Evolutionary conservation across 306 rosid genomes (phyloP), one percentile per base, ranked within the genome.

Genomic region (Vicia faba): DNA sequence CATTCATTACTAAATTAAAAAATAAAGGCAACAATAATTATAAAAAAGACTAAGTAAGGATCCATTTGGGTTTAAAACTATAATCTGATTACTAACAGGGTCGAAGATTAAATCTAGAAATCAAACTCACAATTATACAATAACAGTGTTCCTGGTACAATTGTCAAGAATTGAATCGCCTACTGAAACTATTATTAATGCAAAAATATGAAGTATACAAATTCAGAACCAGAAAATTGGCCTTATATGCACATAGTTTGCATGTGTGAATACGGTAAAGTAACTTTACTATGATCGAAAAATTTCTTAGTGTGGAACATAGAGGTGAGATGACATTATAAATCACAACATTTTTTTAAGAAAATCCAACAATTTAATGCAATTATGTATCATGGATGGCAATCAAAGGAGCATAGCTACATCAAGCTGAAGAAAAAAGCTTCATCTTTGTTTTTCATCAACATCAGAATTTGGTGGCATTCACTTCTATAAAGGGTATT

Each of bases 81-180:
- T 23, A 20, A 23, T 19, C 11, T 10, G n/a, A 58, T 58, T 53
- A 28, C 44, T 61, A 55, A 67, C 39, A 61, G 33, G 8, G 23
- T 33, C 49, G 14, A 72, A 53, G 46, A 8, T 51, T 49, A 20
- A 71, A 19, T 55, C 61, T 61, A 56, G 36, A 35, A 69, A 69
- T 29, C 43, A 20, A 67, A 36, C 15, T 51, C 38, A 18, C 20
- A 45, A 35, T 46, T 26, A 20, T 23, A 18, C 31, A 45, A 33
- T 46, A 43, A 14, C 15, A 51, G 3, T 5, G 11, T 20, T 35
- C 58, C 61, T 53, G 41, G 46, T 61, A 69, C 13, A 9, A 46
- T 15, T 41, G 20, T 41, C 61, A 56, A 45, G 9, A 71, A 45
- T 15, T 8, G 20, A 3, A 41, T 70, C 31, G 8, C 31, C 44